These are phyloP conservation scores for Pythium monospermum DNA, from an alignment of 352 stramenopile species.

Conservation along the genomic window DNA sequence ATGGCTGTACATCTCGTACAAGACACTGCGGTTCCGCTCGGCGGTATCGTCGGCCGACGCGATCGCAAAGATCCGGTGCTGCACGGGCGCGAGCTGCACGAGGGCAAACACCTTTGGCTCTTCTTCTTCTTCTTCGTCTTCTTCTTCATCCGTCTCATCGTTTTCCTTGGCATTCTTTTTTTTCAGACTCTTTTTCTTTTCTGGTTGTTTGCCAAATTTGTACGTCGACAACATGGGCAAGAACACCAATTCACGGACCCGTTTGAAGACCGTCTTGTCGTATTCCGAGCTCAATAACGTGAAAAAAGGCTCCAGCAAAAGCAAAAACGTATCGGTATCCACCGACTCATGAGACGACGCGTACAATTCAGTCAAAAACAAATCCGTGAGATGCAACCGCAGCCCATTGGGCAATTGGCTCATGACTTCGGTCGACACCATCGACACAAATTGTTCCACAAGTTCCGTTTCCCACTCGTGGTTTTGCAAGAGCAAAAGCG, in stretches of 20 bases:
- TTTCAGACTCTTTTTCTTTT: constrained; percentile 27
- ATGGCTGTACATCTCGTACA: constrained; percentile 78
- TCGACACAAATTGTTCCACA: constrained; percentile 49
- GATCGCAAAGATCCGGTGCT: constrained; percentile 79
- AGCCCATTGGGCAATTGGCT: constrained; percentile 77
- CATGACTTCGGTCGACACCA: constrained; percentile 65
- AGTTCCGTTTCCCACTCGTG: constrained; percentile 49
- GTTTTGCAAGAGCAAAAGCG: constrained; percentile 46
- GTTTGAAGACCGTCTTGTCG: constrained; percentile 79
- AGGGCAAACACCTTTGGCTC: constrained; percentile 56
- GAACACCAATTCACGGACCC: constrained; percentile 72
- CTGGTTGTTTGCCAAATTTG: constrained; percentile 52
- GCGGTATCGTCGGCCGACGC: constrained; percentile 68
- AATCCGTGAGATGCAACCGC: constrained; percentile 70
- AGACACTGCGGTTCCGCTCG: constrained; percentile 68
- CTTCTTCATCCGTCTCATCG: constrained; percentile 30
- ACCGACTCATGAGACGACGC: constrained; percentile 45
- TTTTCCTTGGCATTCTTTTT: constrained; percentile 10
- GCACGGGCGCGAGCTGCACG: constrained; percentile 56
- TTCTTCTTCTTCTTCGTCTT: constrained; percentile 45
- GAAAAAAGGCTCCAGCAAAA: constrained; percentile 79
- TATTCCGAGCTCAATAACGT: constrained; percentile 71
- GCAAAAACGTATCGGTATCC: constrained; percentile 55
- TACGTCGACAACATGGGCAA: constrained; percentile 56
- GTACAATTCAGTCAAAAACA: constrained; percentile 68